Percentiles rank a stretch among this genome's conserved stretches.
Evolutionary conservation across 1,284 basidiomycete genomes (phyloP).

Genomic region (Pseudozyma sp.): DNA sequence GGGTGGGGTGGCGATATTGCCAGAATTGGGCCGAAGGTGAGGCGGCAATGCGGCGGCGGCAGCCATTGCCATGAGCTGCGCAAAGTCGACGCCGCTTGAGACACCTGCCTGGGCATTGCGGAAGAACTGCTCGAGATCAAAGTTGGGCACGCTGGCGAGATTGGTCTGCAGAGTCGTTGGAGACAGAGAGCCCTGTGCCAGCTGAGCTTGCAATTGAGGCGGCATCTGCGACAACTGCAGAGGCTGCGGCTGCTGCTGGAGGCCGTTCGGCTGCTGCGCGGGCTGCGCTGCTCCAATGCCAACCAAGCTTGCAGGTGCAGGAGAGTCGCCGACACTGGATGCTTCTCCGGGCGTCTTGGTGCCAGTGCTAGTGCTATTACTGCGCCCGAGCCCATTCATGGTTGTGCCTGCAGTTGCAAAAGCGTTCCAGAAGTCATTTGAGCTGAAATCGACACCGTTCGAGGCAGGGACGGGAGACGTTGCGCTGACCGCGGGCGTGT

Average conservation of each 20-base stretch:
- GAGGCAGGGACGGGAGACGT: constrained; percentile 18
- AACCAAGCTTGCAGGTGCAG: constrained; percentile 18
- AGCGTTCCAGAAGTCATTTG: constrained; percentile 52
- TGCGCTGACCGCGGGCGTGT: constrained; percentile 34
- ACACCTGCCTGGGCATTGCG: constrained; percentile 50
- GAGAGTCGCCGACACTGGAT: constrained; percentile 38
- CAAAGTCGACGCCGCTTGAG: constrained; percentile 67
- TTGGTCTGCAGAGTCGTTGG: constrained; percentile 55
- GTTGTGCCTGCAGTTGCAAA: constrained; percentile 40
- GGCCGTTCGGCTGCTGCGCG: constrained; percentile 19
- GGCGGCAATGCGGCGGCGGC: constrained; percentile 38
- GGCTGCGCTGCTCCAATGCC: constrained; percentile 13
- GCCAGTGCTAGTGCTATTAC: constrained; percentile 51
- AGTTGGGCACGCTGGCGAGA: constrained; percentile 59
- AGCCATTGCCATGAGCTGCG: constrained; percentile 75
- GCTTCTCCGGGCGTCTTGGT: constrained; percentile 45
- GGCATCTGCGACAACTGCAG: constrained; percentile 43
- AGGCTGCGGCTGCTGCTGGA: constrained; percentile 17
- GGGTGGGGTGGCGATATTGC: constrained; percentile 1
- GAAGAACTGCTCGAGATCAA: constrained; percentile 62
- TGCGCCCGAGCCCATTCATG: constrained; percentile 37
- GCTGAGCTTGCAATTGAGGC: constrained; percentile 44
- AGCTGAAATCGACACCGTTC: constrained; percentile 41
- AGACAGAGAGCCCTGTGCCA: constrained; percentile 59
- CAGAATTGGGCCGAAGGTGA: constrained; percentile 31